Evolutionary conservation across 2,329 filamentous ascomycete genomes (phyloP), one percentile per base, ranked within the genome.

Genomic region (Venturia nashicola): DNA sequence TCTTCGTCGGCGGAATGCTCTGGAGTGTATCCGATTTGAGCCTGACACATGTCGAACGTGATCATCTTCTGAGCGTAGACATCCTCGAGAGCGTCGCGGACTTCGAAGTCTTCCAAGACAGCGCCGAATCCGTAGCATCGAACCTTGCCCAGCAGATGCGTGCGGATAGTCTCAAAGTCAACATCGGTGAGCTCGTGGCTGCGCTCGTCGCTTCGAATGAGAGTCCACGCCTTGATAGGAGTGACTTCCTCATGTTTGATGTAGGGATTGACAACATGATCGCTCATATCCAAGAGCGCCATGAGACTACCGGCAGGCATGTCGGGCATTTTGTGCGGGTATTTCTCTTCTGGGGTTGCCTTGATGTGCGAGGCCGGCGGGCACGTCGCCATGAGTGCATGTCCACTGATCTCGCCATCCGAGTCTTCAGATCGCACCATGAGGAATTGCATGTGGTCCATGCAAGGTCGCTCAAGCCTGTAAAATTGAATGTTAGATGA

Each of bases 211-310:
- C 80, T 82, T 67, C 91, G 78, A 61, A 97, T 82, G 76, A 90
- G 88, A 61, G 90, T 88, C 85, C 94, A 93, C 0, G 92, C 92
- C 90, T 96, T 96, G 68, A 97, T 89, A 0, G 94, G 94, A 20
- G 93, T 97, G 70, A 97, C 90, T 76, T 95, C 90, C 62, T 91
- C 91, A 66, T 94, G 90, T 2, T 75, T 72, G 63, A 94, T 84
- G 36, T 42, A 44, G 27, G 39, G 36, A 62, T 54, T 54, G 69
- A 94, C 87, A 34, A 97, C 81, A 69, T 87, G 86, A 69, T 86
- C 84, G 76, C 91, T 96, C 64, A 97, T 81, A 71, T 96, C 89
- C 66, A 97, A 82, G 63, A 97, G 80, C 63, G 89, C 95, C 61
- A 86, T 79, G 61, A 99, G 81, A 70, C 94, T 90, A 44, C 83